These are phyloP conservation scores for Neoboletus brunneissimus DNA, from an alignment of 768 basidiomycete species.

Conservation along the genomic window DNA sequence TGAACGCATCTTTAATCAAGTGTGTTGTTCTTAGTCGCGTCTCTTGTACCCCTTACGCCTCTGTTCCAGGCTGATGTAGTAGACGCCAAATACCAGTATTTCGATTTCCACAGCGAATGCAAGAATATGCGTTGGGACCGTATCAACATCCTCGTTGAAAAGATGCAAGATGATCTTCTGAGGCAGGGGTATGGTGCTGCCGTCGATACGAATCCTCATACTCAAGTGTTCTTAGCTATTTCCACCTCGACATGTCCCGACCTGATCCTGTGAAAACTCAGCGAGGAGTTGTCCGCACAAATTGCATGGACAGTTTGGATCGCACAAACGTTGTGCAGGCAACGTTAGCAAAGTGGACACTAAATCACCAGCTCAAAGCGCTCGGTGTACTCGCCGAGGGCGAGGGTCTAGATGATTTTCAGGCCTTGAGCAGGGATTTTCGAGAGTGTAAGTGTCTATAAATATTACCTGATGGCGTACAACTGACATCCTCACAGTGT, in stretches of 20 bases:
- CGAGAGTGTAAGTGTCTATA: slow-evolving; percentile 67
- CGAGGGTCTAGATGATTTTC: slow-evolving; percentile 79
- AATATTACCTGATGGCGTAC: background rate
- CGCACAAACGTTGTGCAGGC: slow-evolving; percentile 97
- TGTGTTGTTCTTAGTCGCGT: slow-evolving; percentile 27
- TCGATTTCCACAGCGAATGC: slow-evolving; percentile 97
- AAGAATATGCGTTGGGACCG: slow-evolving; percentile 94
- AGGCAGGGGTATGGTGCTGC: slow-evolving; percentile 54
- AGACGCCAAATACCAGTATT: slow-evolving; percentile 85
- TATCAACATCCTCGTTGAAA: slow-evolving; percentile 77
- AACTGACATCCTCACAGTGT: slow-evolving; percentile 55
- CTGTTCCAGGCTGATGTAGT: slow-evolving; percentile 53
- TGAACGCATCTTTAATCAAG: slow-evolving; percentile 71
- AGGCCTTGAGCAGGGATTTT: slow-evolving; percentile 76
- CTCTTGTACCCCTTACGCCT: background rate
- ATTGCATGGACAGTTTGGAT: slow-evolving; percentile 97
- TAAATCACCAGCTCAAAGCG: slow-evolving; percentile 72
- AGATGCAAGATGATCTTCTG: slow-evolving; percentile 64
- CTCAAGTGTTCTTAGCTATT: slow-evolving; percentile 54
- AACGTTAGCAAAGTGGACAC: slow-evolving; percentile 80
- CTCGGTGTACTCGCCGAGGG: slow-evolving; percentile 68
- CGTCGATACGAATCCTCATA: background rate
- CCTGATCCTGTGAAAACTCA: slow-evolving; percentile 57
- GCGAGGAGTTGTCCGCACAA: slow-evolving; percentile 80
- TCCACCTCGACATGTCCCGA: slow-evolving; percentile 57